Percentiles rank a stretch among this genome's conserved stretches.
These are phyloP conservation scores for Pseudevernia furfuracea DNA, from an alignment of 495 filamentous ascomycete species.

Conservation along the genomic window DNA sequence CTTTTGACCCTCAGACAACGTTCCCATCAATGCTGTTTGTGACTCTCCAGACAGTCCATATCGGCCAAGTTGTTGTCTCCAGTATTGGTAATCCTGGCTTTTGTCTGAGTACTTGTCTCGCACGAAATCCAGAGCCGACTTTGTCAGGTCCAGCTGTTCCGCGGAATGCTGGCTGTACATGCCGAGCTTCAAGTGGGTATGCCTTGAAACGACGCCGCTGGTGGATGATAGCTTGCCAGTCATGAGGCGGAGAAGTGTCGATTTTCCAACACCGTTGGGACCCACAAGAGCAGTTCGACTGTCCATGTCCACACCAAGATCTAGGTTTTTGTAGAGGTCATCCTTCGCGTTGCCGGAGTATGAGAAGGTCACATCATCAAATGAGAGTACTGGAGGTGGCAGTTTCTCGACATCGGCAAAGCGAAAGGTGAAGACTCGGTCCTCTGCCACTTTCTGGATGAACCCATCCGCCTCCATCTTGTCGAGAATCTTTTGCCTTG, in stretches of 20 bases:
- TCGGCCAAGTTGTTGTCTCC: conserved; percentile 90
- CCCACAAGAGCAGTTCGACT: conserved; percentile 93
- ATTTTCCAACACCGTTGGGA: conserved; percentile 99
- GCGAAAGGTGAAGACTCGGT: conserved; percentile 94
- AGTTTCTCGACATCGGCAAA: conserved; percentile 99
- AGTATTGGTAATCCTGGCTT: conserved; percentile 98
- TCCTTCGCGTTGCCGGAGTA: conserved; percentile 86
- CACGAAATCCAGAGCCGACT: conserved; percentile 95
- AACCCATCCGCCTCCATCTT: conserved; percentile 99
- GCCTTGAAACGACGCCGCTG: conserved; percentile 68
- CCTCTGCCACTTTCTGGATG: conserved; percentile 78
- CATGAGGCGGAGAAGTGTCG: conserved; percentile 95
- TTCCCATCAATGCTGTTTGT: conserved; percentile 96
- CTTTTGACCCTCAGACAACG: conserved; percentile 95
- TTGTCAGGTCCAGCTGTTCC: conserved; percentile 96
- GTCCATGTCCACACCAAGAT: conserved; percentile 99
- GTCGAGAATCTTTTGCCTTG: conserved; percentile 98
- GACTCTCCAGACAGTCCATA: conserved; percentile 88
- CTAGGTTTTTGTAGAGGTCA: conserved; percentile 90
- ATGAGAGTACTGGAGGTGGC: conserved; percentile 89
- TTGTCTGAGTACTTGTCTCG: conserved; percentile 86
- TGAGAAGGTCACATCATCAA: conserved; percentile 95
- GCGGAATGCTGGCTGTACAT: conserved; percentile 97
- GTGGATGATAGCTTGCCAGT: conserved; percentile 91
- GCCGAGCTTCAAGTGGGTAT: conserved; percentile 97